These are phyloP conservation scores for Zizania latifolia DNA, from an alignment of 176 grass and related monocot species.

Conservation along the genomic window DNA sequence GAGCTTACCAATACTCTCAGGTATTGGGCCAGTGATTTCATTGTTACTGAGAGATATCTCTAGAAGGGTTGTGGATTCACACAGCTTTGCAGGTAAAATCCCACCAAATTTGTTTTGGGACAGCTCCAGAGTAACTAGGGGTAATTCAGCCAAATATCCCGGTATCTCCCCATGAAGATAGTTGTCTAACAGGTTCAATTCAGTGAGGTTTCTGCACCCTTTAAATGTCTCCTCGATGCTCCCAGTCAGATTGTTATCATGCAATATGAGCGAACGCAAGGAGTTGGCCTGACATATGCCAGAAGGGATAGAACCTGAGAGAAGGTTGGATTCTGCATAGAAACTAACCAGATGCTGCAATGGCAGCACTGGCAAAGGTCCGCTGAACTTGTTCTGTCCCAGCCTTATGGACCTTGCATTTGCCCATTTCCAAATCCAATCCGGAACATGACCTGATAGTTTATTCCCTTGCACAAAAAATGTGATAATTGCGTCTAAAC, in stretches of 20 bases:
- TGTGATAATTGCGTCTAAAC: conserved; percentile 41
- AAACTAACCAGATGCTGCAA: conserved; percentile 58
- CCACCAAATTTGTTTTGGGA: conserved; percentile 80
- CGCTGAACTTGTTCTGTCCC: conserved; percentile 60
- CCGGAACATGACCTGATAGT: conserved; percentile 63
- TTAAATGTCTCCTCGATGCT: conserved; percentile 58
- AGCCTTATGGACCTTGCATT: conserved; percentile 50
- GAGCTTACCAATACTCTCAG: conserved; percentile 53
- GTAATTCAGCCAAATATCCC: conserved; percentile 62
- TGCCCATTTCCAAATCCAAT: conserved; percentile 73
- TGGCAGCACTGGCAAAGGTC: conserved; percentile 56
- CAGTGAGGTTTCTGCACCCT: conserved; percentile 66
- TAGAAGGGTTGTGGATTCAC: conserved; percentile 62
- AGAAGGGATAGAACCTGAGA: conserved; percentile 63
- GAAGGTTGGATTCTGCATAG: conserved; percentile 72
- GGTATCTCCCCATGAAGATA: conserved; percentile 85
- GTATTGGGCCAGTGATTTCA: conserved; percentile 58
- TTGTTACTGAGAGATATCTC: conserved; percentile 75
- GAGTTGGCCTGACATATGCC: conserved; percentile 63
- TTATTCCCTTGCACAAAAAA: conserved; percentile 72
- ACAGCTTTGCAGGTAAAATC: conserved; percentile 54
- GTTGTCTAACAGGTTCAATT: conserved; percentile 70
- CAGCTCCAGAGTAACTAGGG: conserved; percentile 69
- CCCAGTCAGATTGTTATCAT: conserved; percentile 68
- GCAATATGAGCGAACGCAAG: conserved; percentile 48